Percentiles rank a stretch among this genome's conserved stretches.
Evolutionary conservation across 2,329 filamentous ascomycete genomes (phyloP).

Genomic region (Claviceps paspali): DNA sequence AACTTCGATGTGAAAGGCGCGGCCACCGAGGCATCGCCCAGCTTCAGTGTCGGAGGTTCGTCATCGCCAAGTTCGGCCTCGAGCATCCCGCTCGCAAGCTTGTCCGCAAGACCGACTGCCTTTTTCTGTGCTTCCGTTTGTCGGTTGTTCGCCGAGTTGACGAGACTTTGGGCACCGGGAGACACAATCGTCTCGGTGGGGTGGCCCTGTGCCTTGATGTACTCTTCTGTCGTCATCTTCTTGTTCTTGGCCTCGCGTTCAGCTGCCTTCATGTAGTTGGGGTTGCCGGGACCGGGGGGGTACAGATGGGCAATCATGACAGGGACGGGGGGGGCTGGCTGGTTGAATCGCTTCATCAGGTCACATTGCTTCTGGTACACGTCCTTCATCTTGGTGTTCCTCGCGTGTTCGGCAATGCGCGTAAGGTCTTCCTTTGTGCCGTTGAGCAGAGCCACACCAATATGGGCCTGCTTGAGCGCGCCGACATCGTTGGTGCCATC

Average conservation of each 20-base stretch:
- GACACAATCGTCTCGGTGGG: constrained; percentile 50
- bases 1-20: constrained; percentile 97
- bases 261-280: constrained; percentile 86
- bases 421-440: constrained; percentile 82
- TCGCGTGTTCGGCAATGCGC: constrained; percentile 82
- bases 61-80: constrained; percentile 74
- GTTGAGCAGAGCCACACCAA: constrained; percentile 90
- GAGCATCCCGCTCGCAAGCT: constrained; percentile 76
- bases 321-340: constrained; percentile 85
- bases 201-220: constrained; percentile 36
- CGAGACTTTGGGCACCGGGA: constrained; percentile 44
- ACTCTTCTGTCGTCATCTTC: constrained; percentile 46
- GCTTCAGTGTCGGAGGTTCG: constrained; percentile 89
- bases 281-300: constrained; percentile 77
- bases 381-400: constrained; percentile 96
- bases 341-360: constrained; percentile 91
- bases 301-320: constrained; percentile 84
- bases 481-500: constrained; percentile 98
- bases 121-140: constrained; percentile 53
- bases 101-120: constrained; percentile 68
- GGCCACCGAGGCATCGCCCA: constrained; percentile 92
- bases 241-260: constrained; percentile 73
- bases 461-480: constrained; percentile 92
- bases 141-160: constrained; percentile 12
- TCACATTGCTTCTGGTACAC: constrained; percentile 91